These are phyloP conservation scores for Filosporella fistucella DNA, from an alignment of 495 filamentous ascomycete species.

Conservation along the genomic window DNA sequence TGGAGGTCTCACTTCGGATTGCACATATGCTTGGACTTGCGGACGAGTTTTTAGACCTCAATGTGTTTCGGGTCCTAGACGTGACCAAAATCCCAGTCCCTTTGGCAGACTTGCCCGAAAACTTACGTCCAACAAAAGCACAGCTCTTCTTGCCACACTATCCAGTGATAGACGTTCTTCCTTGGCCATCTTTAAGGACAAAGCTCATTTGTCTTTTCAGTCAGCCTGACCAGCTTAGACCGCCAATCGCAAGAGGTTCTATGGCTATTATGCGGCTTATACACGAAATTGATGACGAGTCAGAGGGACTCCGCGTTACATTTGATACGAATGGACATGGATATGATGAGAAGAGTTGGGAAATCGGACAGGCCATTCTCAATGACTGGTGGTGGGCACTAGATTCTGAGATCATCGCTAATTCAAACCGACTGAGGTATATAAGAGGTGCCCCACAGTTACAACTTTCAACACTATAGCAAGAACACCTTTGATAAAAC, in stretches of 20 bases:
- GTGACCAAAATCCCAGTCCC: not conserved
- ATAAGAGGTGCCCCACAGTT: conserved; percentile 17
- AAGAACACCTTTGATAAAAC: too few relatives aligned
- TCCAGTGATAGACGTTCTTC: conserved; percentile 35
- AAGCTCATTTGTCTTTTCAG: conserved; percentile 36
- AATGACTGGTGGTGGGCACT: conserved; percentile 42
- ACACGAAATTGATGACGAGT: conserved; percentile 36
- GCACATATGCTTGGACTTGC: conserved; percentile 1
- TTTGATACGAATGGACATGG: conserved; percentile 21
- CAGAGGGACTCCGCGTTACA: conserved; percentile 30
- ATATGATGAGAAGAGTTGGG: conserved; percentile 29
- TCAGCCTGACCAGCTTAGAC: conserved; percentile 30
- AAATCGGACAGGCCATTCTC: conserved; percentile 35
- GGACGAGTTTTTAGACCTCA: not conserved
- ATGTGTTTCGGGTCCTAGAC: not conserved
- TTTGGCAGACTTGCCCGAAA: conserved; percentile 15
- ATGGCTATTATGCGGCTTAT: conserved; percentile 30
- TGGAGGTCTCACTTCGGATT: conserved; percentile 1
- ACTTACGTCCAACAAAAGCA: conserved; percentile 26
- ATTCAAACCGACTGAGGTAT: conserved; percentile 28
- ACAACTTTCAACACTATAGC: too few relatives aligned
- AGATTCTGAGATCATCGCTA: conserved; percentile 29
- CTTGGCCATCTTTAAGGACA: conserved; percentile 37
- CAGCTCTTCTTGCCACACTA: conserved; percentile 33
- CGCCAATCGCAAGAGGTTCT: conserved; percentile 26